A percentile compares a stretch with the other conserved stretches of the same genome.
Evolutionary conservation across 257 asterid genomes (phyloP).

Genomic region (Linaria vulgaris): DNA sequence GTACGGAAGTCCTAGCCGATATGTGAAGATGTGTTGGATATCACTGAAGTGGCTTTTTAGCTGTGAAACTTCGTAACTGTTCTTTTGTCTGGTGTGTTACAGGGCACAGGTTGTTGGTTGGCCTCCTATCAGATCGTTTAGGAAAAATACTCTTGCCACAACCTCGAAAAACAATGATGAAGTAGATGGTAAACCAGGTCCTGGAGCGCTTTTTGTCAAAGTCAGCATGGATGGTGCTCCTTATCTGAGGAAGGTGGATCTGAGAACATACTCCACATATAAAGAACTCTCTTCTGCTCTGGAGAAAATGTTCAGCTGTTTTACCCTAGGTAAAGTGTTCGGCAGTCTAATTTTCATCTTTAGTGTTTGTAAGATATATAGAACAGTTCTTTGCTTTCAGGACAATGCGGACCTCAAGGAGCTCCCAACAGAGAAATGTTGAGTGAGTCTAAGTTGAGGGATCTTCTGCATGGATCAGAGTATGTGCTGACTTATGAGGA

Average conservation of each 20-base stretch:
- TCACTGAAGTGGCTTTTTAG: neutral
- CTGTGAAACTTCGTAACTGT: conserved; percentile 11
- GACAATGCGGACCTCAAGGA: conserved; percentile 65
- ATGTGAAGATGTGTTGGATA: neutral
- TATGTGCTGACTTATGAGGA: conserved; percentile 43
- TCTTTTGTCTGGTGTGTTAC: conserved; percentile 25
- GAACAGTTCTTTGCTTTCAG: conserved; percentile 26
- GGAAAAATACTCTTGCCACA: conserved; percentile 71
- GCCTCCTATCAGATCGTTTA: conserved; percentile 85
- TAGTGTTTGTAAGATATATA: neutral
- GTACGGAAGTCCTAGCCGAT: conserved; percentile 10
- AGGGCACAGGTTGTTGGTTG: conserved; percentile 93
- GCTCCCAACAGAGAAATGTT: conserved; percentile 46
- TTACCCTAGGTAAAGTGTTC: conserved; percentile 43
- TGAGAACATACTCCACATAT: conserved; percentile 61
- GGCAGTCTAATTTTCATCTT: neutral
- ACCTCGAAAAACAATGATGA: conserved; percentile 71
- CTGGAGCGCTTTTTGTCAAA: conserved; percentile 71
- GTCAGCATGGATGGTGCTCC: conserved; percentile 98
- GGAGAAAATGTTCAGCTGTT: conserved; percentile 90
- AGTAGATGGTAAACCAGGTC: conserved; percentile 71
- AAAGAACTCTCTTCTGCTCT: conserved; percentile 80
- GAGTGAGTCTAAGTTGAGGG: conserved; percentile 63
- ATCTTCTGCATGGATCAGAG: conserved; percentile 66
- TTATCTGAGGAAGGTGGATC: conserved; percentile 86